Base-by-base conservation (phyloP, 192 early-diverging fungal genomes). In the Podila clonocystis region DNA sequence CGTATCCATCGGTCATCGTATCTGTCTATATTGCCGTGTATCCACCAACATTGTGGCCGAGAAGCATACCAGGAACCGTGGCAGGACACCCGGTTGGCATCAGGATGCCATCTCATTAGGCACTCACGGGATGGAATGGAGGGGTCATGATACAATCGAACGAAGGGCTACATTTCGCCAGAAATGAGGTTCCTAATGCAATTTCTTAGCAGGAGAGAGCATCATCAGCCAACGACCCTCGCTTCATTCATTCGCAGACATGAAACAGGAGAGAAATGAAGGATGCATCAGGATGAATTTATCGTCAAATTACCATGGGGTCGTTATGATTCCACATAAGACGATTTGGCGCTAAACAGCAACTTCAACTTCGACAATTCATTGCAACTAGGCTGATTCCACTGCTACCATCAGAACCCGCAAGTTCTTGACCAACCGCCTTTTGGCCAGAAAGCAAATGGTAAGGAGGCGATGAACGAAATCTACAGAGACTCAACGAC, bases 351-450 rank as follows among this genome's bases (percentile, higher is more conserved):
- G 41, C 41, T 45, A 45, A 45, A 15, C 41, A 45, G 0, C 41
- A 36, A 45, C 41, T 55, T 55, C 52, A 24, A 17, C n/a, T 17
- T 55, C 6, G 52, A n/a, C 24, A n/a, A 20, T 1, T 5, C n/a
- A 26, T 19, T 55, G 52, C 7, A n/a, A 24, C 24, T 80, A 80
- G 77, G 77, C 77, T 80, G 77, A 80, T 73, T 80, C 92, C 73
- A 85, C 91, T 84, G 95, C 95, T 89, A 99, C 96, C 85, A 92
- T 99, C 89, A 90, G 97, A 82, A 98, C 97, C 82, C 93, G 97
- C 89, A 97, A 99, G 93, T 99, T 98, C 93, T 89, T 99, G 82
- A 97, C 96, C 79, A 99, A 99, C 96, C 95, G 95, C 80, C 91
- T 99, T 74, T 95, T 98, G 68, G 91, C 94, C 85, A 93, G 97